These are phyloP conservation scores for Tylopilus vinaceipallidus DNA, from an alignment of 768 basidiomycete genomes.

Conservation along the genomic window DNA sequence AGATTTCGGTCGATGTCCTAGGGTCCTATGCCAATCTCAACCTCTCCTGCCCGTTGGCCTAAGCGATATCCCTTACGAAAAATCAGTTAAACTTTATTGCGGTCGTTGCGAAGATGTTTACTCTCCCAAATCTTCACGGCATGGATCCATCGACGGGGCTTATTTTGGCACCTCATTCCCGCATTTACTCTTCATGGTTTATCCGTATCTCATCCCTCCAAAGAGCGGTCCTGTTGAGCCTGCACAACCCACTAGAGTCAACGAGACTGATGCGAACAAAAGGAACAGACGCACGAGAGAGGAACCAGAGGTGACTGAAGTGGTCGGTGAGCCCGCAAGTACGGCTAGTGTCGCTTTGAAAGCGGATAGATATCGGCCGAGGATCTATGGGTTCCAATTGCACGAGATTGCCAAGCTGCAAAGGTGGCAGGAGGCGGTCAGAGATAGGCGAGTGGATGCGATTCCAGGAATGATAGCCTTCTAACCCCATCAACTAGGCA, in stretches of 20 bases:
- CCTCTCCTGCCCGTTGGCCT: constrained; percentile 96
- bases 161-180: constrained; percentile 99
- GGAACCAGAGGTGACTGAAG: constrained; percentile 47
- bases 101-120: constrained; percentile 99
- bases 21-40: constrained; percentile 92
- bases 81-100: constrained; percentile 98
- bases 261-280: constrained; percentile 32
- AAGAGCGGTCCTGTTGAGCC: constrained; percentile 59
- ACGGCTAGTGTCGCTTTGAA: constrained; percentile 84
- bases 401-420: constrained; percentile 92
- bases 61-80: constrained; percentile 96
- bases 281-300: constrained; percentile 54
- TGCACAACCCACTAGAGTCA: constrained; percentile 23
- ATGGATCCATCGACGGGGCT: constrained; percentile 96
- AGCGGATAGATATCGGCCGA: constrained; percentile 88
- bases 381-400: constrained; percentile 96
- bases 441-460: constrained; percentile 63
- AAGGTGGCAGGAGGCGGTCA: constrained; percentile 92
- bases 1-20: constrained; percentile 97
- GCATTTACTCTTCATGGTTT: constrained; percentile 95
- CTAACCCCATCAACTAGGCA: constrained; percentile 35
- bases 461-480: background rate
- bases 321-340: constrained; percentile 64
- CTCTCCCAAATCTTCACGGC: constrained; percentile 94
- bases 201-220: constrained; percentile 87